phyloP scores from a whole-genome alignment of 2,329 filamentous ascomycete species.

The Fonsecaea erecta region DNA sequence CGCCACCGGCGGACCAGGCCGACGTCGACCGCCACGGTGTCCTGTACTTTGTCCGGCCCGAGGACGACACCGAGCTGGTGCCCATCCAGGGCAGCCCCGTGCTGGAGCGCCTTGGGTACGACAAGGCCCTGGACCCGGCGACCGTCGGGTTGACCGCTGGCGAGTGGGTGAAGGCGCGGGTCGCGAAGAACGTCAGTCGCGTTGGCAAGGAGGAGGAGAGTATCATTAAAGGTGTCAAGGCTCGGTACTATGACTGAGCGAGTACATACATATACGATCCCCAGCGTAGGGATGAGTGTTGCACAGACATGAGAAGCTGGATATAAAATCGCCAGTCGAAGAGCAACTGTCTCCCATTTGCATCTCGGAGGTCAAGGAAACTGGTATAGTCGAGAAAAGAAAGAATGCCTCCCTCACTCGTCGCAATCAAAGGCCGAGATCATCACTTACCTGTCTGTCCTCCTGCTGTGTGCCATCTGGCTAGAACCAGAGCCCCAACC shows the following conservation, averaged over 20 bases:
- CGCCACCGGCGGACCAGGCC: conserved; percentile 55
- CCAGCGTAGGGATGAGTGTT: too few species aligned
- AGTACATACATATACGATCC: too few species aligned
- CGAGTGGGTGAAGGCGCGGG: conserved; percentile 44
- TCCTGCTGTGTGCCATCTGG: too few species aligned
- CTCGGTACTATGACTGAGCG: conserved; percentile 35
- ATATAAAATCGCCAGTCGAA: neutral
- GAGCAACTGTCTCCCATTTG: too few species aligned
- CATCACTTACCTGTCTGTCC: too few species aligned
- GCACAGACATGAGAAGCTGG: neutral
- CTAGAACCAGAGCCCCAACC: too few species aligned
- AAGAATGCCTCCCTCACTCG: too few species aligned
- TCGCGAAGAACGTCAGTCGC: conserved; percentile 36
- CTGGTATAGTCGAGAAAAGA: too few species aligned
- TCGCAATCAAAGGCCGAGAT: too few species aligned
- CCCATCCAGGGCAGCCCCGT: conserved; percentile 40
- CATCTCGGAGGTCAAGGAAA: too few species aligned
- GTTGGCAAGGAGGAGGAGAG: conserved; percentile 27
- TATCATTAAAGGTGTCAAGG: conserved; percentile 33
- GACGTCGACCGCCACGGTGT: conserved; percentile 51
- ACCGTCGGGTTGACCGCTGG: conserved; percentile 40
- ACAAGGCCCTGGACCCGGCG: conserved; percentile 31
- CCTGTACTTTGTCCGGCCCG: conserved; percentile 54
- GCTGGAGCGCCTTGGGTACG: conserved; percentile 42
- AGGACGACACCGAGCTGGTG: conserved; percentile 41